These are phyloP conservation scores for Xylaria multiplex DNA, from an alignment of 2,329 filamentous ascomycete species.

Conservation along the genomic window DNA sequence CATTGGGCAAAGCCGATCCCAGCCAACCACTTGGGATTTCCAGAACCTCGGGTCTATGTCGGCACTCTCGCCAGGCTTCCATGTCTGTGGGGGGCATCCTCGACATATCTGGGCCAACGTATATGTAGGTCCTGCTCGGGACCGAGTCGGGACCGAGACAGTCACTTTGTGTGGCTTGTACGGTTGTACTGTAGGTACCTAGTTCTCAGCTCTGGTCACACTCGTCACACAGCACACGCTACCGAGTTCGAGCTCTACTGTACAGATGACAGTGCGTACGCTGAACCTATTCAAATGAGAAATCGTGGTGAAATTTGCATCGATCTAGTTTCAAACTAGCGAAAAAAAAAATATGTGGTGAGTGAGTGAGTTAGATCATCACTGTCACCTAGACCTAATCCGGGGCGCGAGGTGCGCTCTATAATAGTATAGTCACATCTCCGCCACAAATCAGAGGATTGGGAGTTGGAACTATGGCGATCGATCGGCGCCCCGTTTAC, in stretches of 20 bases:
- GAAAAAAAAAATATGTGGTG: background rate
- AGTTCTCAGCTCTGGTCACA: slow-evolving; percentile 13
- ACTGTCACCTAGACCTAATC: background rate
- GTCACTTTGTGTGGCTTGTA: slow-evolving; percentile 20
- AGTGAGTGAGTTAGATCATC: background rate
- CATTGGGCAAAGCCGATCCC: background rate
- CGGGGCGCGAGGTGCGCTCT: background rate
- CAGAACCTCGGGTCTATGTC: slow-evolving; percentile 20
- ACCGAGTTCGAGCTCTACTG: slow-evolving; percentile 10
- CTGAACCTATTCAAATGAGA: too few species aligned
- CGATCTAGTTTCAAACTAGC: background rate
- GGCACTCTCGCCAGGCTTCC: slow-evolving; percentile 5
- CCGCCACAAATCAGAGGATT: slow-evolving; percentile 13
- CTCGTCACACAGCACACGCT: slow-evolving; percentile 19
- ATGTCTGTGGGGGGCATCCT: slow-evolving; percentile 6
- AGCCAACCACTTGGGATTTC: slow-evolving; percentile 18
- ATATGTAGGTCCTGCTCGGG: slow-evolving; percentile 20
- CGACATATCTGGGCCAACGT: background rate
- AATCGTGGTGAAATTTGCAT: background rate
- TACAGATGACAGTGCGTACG: background rate
- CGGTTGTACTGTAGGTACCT: background rate
- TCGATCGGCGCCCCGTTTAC: slow-evolving; percentile 8
- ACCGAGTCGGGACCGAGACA: slow-evolving; percentile 37
- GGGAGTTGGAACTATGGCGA: slow-evolving; percentile 1
- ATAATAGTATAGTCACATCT: slow-evolving; percentile 8